A percentile compares a stretch with the other conserved stretches of the same genome.
These are phyloP conservation scores for Pisolithus tinctorius DNA, from an alignment of 768 basidiomycete genomes.

Conservation along the genomic window DNA sequence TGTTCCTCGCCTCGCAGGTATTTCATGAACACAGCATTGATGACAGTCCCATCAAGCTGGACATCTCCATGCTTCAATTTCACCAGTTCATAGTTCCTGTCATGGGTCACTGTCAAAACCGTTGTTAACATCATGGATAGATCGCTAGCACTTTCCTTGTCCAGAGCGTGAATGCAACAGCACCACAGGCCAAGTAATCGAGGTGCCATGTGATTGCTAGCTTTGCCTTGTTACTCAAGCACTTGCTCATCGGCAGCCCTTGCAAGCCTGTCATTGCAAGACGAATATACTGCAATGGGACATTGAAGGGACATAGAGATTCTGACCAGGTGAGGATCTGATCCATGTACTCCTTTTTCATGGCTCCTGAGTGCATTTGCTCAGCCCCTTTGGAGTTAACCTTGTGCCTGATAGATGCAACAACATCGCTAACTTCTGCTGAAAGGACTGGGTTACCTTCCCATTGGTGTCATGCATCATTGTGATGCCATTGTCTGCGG, in stretches of 20 bases:
- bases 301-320: background rate
- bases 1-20: conserved; percentile 1
- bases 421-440: conserved; percentile 13
- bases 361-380: conserved; percentile 23
- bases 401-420: conserved; percentile 21
- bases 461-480: conserved; percentile 16
- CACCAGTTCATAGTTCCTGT: conserved; percentile 27
- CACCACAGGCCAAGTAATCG: background rate
- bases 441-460: conserved; percentile 26
- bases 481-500: conserved; percentile 18
- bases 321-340: background rate
- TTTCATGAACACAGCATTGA: conserved; percentile 1
- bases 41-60: background rate
- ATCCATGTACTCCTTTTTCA: conserved; percentile 4
- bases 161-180: background rate
- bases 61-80: conserved; percentile 19
- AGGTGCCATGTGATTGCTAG: background rate
- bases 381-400: conserved; percentile 12
- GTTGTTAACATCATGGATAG: no score
- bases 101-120: no score
- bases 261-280: background rate
- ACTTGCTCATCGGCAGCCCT: background rate
- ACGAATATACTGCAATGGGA: background rate
- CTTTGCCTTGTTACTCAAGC: background rate
- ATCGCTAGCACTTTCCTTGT: background rate